phyloP scores from a whole-genome alignment of 2,329 filamentous ascomycete genomes.

The Epichloe typhina region DNA sequence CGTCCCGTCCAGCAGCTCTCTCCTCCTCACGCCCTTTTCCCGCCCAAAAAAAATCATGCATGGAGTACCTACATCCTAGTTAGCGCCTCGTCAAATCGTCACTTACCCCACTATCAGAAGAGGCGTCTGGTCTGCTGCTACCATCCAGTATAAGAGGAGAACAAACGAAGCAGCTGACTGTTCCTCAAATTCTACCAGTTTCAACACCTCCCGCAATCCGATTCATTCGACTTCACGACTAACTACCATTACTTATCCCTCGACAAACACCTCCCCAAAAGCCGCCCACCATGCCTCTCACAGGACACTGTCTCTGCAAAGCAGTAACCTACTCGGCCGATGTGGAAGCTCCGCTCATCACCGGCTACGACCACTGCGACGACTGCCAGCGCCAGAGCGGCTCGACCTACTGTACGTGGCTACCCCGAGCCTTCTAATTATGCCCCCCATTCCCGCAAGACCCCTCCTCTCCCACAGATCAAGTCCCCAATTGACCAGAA shows the following conservation, averaged over 20 bases:
- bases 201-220: not conserved
- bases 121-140: not conserved
- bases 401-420: slow-evolving; percentile 49
- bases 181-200: not conserved
- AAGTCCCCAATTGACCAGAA: not conserved
- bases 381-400: slow-evolving; percentile 60
- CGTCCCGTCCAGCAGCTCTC: not conserved
- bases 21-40: not conserved
- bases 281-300: slow-evolving; percentile 43
- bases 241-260: no score
- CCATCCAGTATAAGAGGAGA: slow-evolving; percentile 1
- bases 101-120: slow-evolving; percentile 13
- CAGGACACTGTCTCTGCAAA: slow-evolving; percentile 59
- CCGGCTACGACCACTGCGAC: slow-evolving; percentile 59
- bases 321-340: slow-evolving; percentile 54
- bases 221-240: not conserved
- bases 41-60: not conserved
- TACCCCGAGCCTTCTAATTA: not conserved
- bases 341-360: slow-evolving; percentile 37
- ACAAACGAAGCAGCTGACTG: slow-evolving; percentile 2
- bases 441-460: not conserved
- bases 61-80: not conserved
- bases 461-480: not conserved
- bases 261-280: not conserved
- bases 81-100: slow-evolving; percentile 2